Evolutionary conservation across 352 stramenopile species (phyloP), one percentile per base, ranked within the genome.

Genomic region (Thraustochytrium sp.): DNA sequence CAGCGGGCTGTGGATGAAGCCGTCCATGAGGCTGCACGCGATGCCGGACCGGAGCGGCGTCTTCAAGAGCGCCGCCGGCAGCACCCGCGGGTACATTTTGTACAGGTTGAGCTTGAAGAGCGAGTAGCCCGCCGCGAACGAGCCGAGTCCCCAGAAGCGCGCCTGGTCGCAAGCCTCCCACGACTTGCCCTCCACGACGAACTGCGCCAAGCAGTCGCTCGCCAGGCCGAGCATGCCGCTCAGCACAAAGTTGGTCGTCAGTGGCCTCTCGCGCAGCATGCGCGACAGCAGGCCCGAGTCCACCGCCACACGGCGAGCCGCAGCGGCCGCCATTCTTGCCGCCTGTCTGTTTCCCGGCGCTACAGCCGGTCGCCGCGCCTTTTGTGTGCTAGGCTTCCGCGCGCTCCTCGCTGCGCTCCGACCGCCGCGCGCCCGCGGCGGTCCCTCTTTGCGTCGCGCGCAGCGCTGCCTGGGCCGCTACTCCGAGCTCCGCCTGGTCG

Each of bases 141-240:
- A 55, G 44, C 44, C 40, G 11, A 80, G 23, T 23, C 68, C 68
- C n/a, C 5, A 46, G 31, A 80, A 46, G 44, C 68, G 68, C 11
- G 21, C 3, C 21, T 55, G 3, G 46, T 80, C 53, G 0, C 76
- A 16, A 29, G 11, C 16, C 26, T 61, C 68, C 42, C 5, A 18
- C 44, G 9, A n/a, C 68, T 80, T 80, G 42, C 68, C n/a, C 53
- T 80, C 68, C 21, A 80, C 44, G 37, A 23, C 48, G 68, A 80
- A 68, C 68, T 80, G 68, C 44, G 44, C 76, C 13, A 80, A 75
- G 11, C 8, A 13, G 44, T 80, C 68, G 26, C 68, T 51, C 1
- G 68, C 68, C 26, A 80, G 48, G 0, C 68, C 68, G n/a, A 80
- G 68, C 2, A 64, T 11, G n/a, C 31, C 31, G 37, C 68, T 51